Base-by-base conservation (phyloP, 2,329 filamentous ascomycete genomes). In the Myriangium duriaei region DNA sequence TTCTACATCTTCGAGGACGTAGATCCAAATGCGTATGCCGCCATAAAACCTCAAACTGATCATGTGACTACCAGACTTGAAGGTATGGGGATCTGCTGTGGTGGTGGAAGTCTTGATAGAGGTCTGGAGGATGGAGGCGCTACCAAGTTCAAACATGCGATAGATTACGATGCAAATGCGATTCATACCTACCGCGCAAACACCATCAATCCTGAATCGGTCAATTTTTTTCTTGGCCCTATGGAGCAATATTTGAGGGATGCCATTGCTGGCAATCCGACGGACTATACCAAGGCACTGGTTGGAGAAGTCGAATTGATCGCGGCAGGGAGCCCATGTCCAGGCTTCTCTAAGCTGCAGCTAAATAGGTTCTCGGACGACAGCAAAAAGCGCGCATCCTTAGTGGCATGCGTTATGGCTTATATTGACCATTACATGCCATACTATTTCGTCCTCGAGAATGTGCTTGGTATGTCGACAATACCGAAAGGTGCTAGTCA, bases 101-200 rank as follows among this genome's bases (percentile, higher is more conserved):
- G 84, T 1, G 78, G 79, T 12, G 83, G 84, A 0, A 85, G 79
- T 37, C 75, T 91, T 36, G 83, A 82, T 4, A 68, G 80, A 18
- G 83, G 82, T 0, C 62, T 92, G 0, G 81, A 86, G 54, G 81
- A 86, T 37, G 74, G 73, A 1, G 74, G 76, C 1, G 74, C 66
- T 0, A 66, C 86, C 0, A 53, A 74, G 16, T 80, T 81, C 54
- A 62, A 65, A 3, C 80, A 73, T 63, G 74, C 74, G 0, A 77
- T 87, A 16, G 84, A 92, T 49, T 72, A 74, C 41, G 71, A 69
- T 40, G 47, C 59, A 1, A 58, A 64, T 4, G 80, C 83, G 0
- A 69, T 87, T 0, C 77, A 84, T 36, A 82, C 79, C 0, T 83
- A 85, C 45, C 72, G 75, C 56, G 81, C 81, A 0, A 91, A 91